Base-by-base conservation (phyloP, 768 basidiomycete species). In the Leccinum boreale region DNA sequence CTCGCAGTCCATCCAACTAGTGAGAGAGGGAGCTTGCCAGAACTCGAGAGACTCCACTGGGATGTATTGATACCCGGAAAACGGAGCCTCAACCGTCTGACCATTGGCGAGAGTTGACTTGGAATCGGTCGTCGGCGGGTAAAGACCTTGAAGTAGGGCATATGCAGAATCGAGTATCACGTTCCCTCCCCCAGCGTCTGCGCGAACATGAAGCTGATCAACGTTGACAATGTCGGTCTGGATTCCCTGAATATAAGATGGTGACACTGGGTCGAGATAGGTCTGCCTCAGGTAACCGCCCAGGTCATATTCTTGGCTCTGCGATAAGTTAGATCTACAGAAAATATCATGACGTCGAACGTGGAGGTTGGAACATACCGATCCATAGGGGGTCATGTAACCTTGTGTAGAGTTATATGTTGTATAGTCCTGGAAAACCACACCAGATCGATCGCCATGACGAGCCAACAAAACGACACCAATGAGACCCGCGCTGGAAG, bases 41-140 rank as follows among this genome's bases (percentile, higher is more conserved):
- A 23, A 86, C 71, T 92, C 90, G 44, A 94, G 85, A 26, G 72
- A 72, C 36, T 70, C 62, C 14, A 72, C 70, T 44, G 91, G 89
- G 47, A 94, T 79, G 65, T 94, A 94, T 74, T 92, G 90, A 69
- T 93, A 94, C 1, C 90, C 90, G 19, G 85, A 84, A n/a, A 94
- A 79, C 21, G 93, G 91, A 0, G 86, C 83, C 14, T 82, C 75
- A 57, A 93, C 76, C n/a, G 69, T 79, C 24, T 85, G 81, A 56
- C 86, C 89, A 62, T 92, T 85, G 3, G 89, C 92, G 19, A 95
- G 83, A 11, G 77, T 79, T 57, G 85, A 85, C 62, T 78, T 82
- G 70, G 86, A 86, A 53, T 81, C 76, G 7, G 76, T 68, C 58
- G 81, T 88, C 5, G 91, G 89, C 12, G 92, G 92, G 78, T 87